A percentile compares a stretch with the other conserved stretches of the same genome.
phyloP scores from a whole-genome alignment of 352 stramenopile genomes.

The Phytophthora macrochlamydospora region DNA sequence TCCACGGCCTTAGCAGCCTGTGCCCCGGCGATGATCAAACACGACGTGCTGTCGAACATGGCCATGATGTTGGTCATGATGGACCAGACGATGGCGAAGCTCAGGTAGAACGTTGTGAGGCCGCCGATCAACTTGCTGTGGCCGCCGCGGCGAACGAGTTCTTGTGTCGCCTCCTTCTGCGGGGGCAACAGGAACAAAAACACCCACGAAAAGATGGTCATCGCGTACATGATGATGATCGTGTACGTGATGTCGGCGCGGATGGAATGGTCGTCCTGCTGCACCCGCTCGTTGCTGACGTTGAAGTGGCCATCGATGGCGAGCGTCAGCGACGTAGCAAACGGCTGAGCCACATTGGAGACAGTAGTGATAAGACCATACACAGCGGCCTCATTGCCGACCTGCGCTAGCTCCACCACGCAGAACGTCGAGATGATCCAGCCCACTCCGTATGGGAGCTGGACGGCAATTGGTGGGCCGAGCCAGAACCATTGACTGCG shows the following conservation, averaged over 20 bases:
- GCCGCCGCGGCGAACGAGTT: slow-evolving; percentile 31
- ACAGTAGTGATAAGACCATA: slow-evolving; percentile 31
- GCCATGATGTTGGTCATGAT: slow-evolving; percentile 46
- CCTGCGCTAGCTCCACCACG: slow-evolving; percentile 21
- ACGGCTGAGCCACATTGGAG: slow-evolving; percentile 22
- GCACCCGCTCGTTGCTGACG: slow-evolving; percentile 28
- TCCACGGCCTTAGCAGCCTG: slow-evolving; percentile 14
- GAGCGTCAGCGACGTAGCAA: slow-evolving; percentile 26
- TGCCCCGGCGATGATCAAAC: slow-evolving; percentile 42
- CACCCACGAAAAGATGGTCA: slow-evolving; percentile 42
- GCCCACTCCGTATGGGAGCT: slow-evolving; percentile 43
- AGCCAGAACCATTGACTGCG: slow-evolving; percentile 43
- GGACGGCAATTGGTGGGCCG: slow-evolving; percentile 34
- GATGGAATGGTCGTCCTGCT: slow-evolving; percentile 17
- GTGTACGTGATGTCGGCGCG: slow-evolving; percentile 31
- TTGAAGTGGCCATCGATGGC: slow-evolving; percentile 27
- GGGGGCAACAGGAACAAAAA: slow-evolving; percentile 36
- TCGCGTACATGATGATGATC: slow-evolving; percentile 34
- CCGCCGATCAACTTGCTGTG: slow-evolving; percentile 30
- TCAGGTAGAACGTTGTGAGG: slow-evolving; percentile 33
- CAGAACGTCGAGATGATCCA: slow-evolving; percentile 43
- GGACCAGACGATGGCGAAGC: slow-evolving; percentile 31
- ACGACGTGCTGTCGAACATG: slow-evolving; percentile 41
- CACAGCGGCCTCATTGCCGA: slow-evolving; percentile 29
- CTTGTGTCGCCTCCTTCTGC: slow-evolving; percentile 42